phyloP scores from a whole-genome alignment of 345 rosid genomes.

The Corchorus capsularis region DNA sequence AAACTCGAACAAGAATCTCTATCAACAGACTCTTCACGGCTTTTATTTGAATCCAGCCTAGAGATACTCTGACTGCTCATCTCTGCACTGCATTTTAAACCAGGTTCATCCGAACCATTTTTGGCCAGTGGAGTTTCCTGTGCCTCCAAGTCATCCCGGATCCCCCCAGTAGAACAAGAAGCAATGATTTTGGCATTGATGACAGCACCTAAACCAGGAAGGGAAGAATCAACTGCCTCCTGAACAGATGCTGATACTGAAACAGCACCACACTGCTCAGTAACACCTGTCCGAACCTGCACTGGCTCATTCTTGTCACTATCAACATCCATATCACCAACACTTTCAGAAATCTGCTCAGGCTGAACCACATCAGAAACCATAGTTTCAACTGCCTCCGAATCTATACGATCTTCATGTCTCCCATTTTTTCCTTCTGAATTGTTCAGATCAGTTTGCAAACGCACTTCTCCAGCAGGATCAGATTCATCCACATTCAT shows the following conservation, averaged over 20 bases:
- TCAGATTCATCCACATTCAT: conserved; percentile 38
- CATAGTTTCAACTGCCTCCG: conserved; percentile 32
- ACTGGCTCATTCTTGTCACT: too few species aligned
- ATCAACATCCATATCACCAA: too few species aligned
- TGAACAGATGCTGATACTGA: conserved; percentile 28
- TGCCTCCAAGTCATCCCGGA: conserved; percentile 26
- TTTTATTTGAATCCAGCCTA: conserved; percentile 36
- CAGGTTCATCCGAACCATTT: neutral
- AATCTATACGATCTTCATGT: conserved; percentile 29
- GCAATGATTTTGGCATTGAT: conserved; percentile 32
- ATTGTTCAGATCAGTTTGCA: conserved; percentile 37
- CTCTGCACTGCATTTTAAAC: conserved; percentile 20
- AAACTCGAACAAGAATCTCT: conserved; percentile 36
- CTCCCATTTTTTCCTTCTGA: conserved; percentile 40
- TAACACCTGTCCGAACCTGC: neutral
- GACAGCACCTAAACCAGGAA: conserved; percentile 28
- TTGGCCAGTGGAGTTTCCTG: conserved; percentile 29
- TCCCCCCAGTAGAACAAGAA: conserved; percentile 33
- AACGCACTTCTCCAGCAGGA: conserved; percentile 22
- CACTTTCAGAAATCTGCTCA: conserved; percentile 21
- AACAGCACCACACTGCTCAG: conserved; percentile 25
- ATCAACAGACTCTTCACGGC: conserved; percentile 32
- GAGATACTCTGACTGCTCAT: conserved; percentile 32
- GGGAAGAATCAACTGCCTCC: conserved; percentile 30
- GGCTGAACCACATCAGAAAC: conserved; percentile 35